phyloP scores from a whole-genome alignment of 306 rosid genomes.

The Inga laurina region DNA sequence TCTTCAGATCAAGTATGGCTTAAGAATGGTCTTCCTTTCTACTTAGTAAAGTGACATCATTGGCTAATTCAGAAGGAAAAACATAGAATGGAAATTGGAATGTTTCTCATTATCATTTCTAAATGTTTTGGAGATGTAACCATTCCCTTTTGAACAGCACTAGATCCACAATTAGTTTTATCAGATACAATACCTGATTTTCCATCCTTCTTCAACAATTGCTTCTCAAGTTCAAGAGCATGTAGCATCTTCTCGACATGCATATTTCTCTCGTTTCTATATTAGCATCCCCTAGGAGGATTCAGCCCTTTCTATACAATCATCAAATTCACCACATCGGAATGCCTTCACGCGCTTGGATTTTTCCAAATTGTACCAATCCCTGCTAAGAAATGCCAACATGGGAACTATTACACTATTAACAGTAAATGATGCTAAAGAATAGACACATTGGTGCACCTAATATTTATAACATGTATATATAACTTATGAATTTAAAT shows the following conservation, averaged over 20 bases:
- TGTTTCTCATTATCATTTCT: conserved; percentile 41
- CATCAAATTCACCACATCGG: conserved; percentile 96
- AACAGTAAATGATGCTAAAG: not conserved
- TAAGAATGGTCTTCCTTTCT: conserved; percentile 56
- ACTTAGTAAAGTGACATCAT: conserved; percentile 51
- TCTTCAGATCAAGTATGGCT: conserved; percentile 55
- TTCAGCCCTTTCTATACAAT: conserved; percentile 91
- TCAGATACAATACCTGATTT: conserved; percentile 56
- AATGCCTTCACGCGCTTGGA: conserved; percentile 96
- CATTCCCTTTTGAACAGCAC: conserved; percentile 44
- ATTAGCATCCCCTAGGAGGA: conserved; percentile 82
- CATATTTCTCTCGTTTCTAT: conserved; percentile 96
- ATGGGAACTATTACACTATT: conserved; percentile 4
- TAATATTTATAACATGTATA: not conserved
- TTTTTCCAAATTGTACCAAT: conserved; percentile 98
- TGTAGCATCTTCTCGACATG: conserved; percentile 99
- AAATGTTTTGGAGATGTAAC: conserved; percentile 38
- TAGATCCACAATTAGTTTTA: conserved; percentile 37
- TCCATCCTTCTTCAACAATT: conserved; percentile 61
- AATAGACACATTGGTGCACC: not conserved
- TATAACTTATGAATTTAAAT: not conserved
- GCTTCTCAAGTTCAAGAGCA: conserved; percentile 90
- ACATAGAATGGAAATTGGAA: conserved; percentile 24
- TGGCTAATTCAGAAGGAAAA: conserved; percentile 37
- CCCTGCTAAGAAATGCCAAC: conserved; percentile 54